Conservation (phyloP, 768 basidiomycete genomes). For the Pleurotus tuoliensis region DNA sequence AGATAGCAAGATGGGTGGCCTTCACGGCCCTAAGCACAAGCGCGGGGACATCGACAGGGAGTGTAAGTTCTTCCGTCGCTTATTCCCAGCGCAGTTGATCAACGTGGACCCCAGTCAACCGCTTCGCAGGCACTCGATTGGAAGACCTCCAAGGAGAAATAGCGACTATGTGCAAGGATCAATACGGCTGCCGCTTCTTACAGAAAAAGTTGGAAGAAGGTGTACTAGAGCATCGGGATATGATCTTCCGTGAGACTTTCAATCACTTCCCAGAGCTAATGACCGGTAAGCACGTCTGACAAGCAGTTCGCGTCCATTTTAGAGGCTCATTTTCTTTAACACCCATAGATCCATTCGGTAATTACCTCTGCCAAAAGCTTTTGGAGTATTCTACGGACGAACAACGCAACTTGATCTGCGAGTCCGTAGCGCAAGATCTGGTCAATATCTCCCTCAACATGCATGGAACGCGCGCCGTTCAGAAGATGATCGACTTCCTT, state of each 20-base stretch:
- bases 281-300: conserved; percentile 60
- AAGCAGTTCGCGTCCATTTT: not conserved
- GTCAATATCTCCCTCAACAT: conserved; percentile 98
- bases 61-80: conserved; percentile 37
- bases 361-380: conserved; percentile 97
- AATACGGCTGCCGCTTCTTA: conserved; percentile 96
- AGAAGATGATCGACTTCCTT: conserved; percentile 81
- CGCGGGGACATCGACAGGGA: conserved; percentile 89
- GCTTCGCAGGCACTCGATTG: conserved; percentile 92
- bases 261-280: conserved; percentile 97
- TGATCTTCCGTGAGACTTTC: conserved; percentile 99
- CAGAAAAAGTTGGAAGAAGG: conserved; percentile 99
- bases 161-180: conserved; percentile 91
- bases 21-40: conserved; percentile 93
- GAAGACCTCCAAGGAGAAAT: conserved; percentile 97
- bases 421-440: conserved; percentile 94
- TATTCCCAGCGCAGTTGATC: not conserved
- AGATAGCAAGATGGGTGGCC: conserved; percentile 82
- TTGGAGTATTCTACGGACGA: conserved; percentile 97
- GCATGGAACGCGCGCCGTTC: conserved; percentile 99
- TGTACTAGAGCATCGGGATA: conserved; percentile 91
- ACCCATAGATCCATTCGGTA: conserved; percentile 88
- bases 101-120: conserved; percentile 63
- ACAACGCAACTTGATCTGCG: conserved; percentile 94
- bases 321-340: conserved; percentile 6